Evolutionary conservation across 169 alveolate species (phyloP).

Genomic region (Eimeria brunetti): DNA sequence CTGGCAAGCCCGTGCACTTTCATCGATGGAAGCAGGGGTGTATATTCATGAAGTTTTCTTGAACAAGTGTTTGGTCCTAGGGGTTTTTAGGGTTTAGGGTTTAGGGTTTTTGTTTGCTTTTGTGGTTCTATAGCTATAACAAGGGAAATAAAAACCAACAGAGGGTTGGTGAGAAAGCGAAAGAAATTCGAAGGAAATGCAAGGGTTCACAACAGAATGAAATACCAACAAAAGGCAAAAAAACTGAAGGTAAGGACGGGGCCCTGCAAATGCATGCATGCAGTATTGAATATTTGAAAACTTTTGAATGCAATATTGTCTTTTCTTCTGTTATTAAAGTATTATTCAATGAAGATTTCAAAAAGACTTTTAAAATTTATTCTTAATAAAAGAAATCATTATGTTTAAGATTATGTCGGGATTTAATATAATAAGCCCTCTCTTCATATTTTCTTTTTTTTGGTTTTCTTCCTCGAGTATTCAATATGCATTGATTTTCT

Average conservation of each 20-base stretch:
- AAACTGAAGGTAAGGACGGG: conserved; percentile 86
- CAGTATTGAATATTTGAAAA: too few species aligned
- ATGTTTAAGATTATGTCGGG: too few species aligned
- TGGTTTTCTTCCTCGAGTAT: too few species aligned
- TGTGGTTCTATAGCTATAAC: conserved; percentile 53
- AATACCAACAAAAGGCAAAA: conserved; percentile 92
- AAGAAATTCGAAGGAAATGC: conserved; percentile 96
- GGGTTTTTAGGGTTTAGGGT: too few species aligned
- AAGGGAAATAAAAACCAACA: conserved; percentile 90
- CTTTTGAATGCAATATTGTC: too few species aligned
- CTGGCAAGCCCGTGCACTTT: not conserved
- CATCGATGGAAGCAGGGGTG: not conserved
- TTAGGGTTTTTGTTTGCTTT: not conserved
- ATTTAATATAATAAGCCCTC: too few species aligned
- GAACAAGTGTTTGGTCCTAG: not conserved
- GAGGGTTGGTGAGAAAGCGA: conserved; percentile 94
- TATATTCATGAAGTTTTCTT: not conserved
- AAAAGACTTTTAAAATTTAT: too few species aligned
- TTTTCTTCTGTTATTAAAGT: too few species aligned
- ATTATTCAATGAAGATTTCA: too few species aligned
- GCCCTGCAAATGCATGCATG: not conserved
- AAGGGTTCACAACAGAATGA: conserved; percentile 93
- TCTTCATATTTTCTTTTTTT: too few species aligned
- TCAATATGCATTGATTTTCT: not conserved
- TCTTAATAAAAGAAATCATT: too few species aligned